Percentiles rank a stretch among this genome's conserved stretches.
Conservation (phyloP, 345 rosid species). For the Sonneratia caseolaris region DNA sequence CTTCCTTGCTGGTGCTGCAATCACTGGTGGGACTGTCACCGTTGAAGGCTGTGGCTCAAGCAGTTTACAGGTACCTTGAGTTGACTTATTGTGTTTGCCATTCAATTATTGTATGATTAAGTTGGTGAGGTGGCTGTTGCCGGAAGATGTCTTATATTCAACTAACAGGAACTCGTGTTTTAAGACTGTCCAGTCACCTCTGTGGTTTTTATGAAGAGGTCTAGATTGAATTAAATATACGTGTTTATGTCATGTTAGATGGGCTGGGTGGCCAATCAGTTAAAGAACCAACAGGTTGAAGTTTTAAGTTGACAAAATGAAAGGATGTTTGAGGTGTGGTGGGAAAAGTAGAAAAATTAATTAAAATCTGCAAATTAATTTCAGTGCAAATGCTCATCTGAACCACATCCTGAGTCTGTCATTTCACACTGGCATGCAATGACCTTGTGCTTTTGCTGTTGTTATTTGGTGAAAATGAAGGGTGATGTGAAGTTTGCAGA, state of each 20-base stretch:
- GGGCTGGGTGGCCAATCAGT: not conserved
- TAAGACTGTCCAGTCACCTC: not conserved
- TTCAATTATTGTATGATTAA: not conserved
- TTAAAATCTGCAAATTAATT: not conserved
- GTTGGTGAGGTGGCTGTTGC: not conserved
- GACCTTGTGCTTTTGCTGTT: not conserved
- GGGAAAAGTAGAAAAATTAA: too few relatives aligned
- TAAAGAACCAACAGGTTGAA: not conserved
- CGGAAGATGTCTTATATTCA: not conserved
- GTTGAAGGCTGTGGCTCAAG: slow-evolving; percentile 96
- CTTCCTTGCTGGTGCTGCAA: slow-evolving; percentile 93
- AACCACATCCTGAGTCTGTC: not conserved
- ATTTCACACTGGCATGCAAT: not conserved
- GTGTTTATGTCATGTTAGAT: not conserved
- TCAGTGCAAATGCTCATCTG: not conserved
- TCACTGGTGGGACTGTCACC: slow-evolving; percentile 87
- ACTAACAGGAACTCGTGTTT: not conserved
- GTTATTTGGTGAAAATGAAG: slow-evolving; percentile 17
- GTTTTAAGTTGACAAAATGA: not conserved
- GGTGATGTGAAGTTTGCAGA: slow-evolving; percentile 94
- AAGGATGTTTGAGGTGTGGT: too few relatives aligned
- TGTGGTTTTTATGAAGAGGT: not conserved
- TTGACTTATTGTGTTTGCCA: not conserved
- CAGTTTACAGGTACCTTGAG: slow-evolving; percentile 66
- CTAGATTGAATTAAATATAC: not conserved